These are phyloP conservation scores for Globisporangium rhizosaccharum DNA, from an alignment of 352 stramenopile species.

Conservation along the genomic window DNA sequence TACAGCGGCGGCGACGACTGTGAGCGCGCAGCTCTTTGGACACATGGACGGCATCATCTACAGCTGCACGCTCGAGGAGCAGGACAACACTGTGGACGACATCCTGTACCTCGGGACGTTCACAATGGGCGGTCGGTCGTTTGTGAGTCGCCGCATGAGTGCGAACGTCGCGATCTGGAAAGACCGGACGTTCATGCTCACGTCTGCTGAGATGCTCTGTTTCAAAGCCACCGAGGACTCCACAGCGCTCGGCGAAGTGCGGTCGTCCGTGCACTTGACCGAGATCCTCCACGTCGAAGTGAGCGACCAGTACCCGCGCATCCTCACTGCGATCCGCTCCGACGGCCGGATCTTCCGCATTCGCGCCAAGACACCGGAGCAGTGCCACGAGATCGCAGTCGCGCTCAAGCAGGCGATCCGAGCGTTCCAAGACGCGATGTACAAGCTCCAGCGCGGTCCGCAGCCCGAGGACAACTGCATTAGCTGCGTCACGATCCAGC, in stretches of 20 bases:
- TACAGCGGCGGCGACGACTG: neutral
- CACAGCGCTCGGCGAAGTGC: conserved; percentile 54
- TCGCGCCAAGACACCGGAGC: conserved; percentile 53
- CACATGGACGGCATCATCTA: conserved; percentile 66
- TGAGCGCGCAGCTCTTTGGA: conserved; percentile 17
- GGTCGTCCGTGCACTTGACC: conserved; percentile 63
- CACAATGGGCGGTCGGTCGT: conserved; percentile 65
- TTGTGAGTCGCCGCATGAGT: conserved; percentile 64
- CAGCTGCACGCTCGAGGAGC: conserved; percentile 64
- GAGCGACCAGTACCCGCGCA: conserved; percentile 61
- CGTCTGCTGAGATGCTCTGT: conserved; percentile 66
- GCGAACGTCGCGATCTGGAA: conserved; percentile 77
- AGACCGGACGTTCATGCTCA: conserved; percentile 73
- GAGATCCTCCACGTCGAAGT: conserved; percentile 78
- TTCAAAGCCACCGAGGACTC: conserved; percentile 57
- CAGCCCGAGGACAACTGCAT: conserved; percentile 65
- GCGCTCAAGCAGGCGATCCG: conserved; percentile 52
- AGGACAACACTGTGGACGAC: conserved; percentile 75
- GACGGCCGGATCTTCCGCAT: conserved; percentile 72
- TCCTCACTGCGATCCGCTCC: conserved; percentile 67
- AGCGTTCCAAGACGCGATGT: conserved; percentile 67
- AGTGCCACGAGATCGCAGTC: conserved; percentile 53
- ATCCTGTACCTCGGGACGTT: conserved; percentile 76
- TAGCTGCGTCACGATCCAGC: conserved; percentile 69
- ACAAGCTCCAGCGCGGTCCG: conserved; percentile 56